A percentile compares a stretch with the other conserved stretches of the same genome.
These are phyloP conservation scores for Prillingera fragicola DNA, from an alignment of 1,284 basidiomycete species.

Conservation along the genomic window DNA sequence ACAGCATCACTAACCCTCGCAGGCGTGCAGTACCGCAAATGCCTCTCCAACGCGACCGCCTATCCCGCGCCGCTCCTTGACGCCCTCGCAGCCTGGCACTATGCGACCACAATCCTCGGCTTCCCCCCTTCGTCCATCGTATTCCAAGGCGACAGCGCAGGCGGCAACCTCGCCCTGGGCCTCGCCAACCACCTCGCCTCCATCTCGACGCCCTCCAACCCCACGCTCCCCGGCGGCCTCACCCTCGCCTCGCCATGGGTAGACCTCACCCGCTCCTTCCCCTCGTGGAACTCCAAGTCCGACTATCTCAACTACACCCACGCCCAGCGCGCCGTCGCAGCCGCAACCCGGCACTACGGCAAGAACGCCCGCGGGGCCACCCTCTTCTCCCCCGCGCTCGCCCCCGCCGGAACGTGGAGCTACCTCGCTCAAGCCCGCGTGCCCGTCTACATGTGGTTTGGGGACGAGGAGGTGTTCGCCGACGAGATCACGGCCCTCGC, in stretches of 20 bases:
- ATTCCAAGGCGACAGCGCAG: slow-evolving; percentile 62
- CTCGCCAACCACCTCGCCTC: slow-evolving; percentile 17
- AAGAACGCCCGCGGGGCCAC: neutral
- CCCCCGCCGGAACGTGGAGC: slow-evolving; percentile 12
- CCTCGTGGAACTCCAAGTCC: slow-evolving; percentile 10
- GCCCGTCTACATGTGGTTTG: slow-evolving; percentile 33
- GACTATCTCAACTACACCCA: slow-evolving; percentile 14
- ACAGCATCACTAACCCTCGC: neutral
- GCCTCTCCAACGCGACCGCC: slow-evolving; percentile 22
- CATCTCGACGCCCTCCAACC: slow-evolving; percentile 20
- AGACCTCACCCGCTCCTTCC: slow-evolving; percentile 48
- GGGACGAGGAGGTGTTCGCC: slow-evolving; percentile 33
- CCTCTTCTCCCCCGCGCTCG: slow-evolving; percentile 25
- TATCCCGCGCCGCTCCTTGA: slow-evolving; percentile 60
- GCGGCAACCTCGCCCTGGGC: slow-evolving; percentile 59
- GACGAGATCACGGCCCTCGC: slow-evolving; percentile 30
- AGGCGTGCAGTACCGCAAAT: slow-evolving; percentile 27
- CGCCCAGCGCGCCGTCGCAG: slow-evolving; percentile 7
- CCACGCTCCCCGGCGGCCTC: slow-evolving; percentile 53
- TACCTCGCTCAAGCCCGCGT: slow-evolving; percentile 14
- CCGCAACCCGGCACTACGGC: slow-evolving; percentile 19
- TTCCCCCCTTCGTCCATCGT: slow-evolving; percentile 55
- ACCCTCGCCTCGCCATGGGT: slow-evolving; percentile 57
- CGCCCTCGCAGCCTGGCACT: slow-evolving; percentile 56
- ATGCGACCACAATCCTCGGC: slow-evolving; percentile 51